Conservation (phyloP, 2,329 filamentous ascomycete genomes). For the Hypoxylon sp. region DNA sequence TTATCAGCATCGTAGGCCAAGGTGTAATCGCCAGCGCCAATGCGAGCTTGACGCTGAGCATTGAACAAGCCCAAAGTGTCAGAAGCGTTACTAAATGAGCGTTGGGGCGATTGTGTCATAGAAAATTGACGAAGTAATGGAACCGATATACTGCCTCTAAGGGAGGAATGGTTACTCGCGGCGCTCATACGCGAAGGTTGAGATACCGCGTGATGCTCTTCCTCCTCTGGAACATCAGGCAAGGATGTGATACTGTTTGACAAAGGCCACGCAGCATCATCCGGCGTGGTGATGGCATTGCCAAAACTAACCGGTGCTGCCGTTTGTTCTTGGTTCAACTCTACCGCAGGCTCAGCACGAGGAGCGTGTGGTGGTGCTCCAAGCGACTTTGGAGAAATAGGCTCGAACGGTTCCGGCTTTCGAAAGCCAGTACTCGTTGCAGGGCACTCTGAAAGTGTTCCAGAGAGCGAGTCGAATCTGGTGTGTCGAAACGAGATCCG, state of each 20-base stretch:
- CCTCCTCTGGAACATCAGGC: constrained; percentile 73
- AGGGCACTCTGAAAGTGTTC: constrained; percentile 58
- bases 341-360: constrained; percentile 15
- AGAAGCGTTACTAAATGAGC: constrained; percentile 63
- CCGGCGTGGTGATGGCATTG: constrained; percentile 60
- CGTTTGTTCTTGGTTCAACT: constrained; percentile 30
- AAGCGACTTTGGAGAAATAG: constrained; percentile 32
- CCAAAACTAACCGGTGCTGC: constrained; percentile 43
- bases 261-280: constrained; percentile 62
- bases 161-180: constrained; percentile 63
- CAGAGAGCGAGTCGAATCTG: constrained; percentile 56
- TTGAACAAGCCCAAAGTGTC: constrained; percentile 64
- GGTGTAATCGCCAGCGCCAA: constrained; percentile 45
- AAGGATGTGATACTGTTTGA: constrained; percentile 58
- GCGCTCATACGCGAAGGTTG: constrained; percentile 61
- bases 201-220: constrained; percentile 61
- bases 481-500: constrained; percentile 63
- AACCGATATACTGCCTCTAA: constrained; percentile 68
- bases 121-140: constrained; percentile 65
- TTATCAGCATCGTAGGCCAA: constrained; percentile 57
- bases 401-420: constrained; percentile 59
- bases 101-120: constrained; percentile 51
- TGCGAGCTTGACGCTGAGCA: constrained; percentile 53
- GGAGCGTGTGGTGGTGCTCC: constrained; percentile 27
- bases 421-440: constrained; percentile 61